Base-by-base conservation (phyloP, 225 moss, liverwort and hornwort genomes). In the Bryoerythrophyllum caledonicum region DNA sequence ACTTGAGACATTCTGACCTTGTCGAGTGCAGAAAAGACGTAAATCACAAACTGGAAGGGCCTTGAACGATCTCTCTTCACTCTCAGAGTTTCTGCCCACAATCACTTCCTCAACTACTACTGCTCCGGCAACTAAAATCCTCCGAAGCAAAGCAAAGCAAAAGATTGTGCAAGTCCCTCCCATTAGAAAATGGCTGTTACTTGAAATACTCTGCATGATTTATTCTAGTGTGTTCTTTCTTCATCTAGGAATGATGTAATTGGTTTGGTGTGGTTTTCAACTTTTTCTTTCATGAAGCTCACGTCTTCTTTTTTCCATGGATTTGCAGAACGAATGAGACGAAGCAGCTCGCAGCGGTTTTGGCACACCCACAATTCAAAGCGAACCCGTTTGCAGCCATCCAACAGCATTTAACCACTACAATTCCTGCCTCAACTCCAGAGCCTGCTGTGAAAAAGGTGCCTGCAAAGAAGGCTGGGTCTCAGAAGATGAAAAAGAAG, bases 361-460 rank as follows among this genome's bases (percentile, higher is more conserved):
- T 96, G 65, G 81, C 91, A 15, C 93, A 96, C 70, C 92, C 94
- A 27, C 88, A 86, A 59, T 96, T 96, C 49, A 82, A 91, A 82
- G 73, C 84, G 49, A 92, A 91, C 38, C 96, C 92, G 4, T 94
- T 94, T 83, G 82, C 88, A 73, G 94, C 96, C 73, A 94, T 96
- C 35, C 91, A 93, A 67, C 89, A 91, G 82, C 93, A 93, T 79
- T 85, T 96, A 43, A 80, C 71, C 71, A 82, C 65, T 56, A 94
- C 90, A 11, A 73, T 94, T 63, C 86, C 92, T 49, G 48, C 75
- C 17, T 67, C 72, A 63, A 76, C 74, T 43, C 75, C 75, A 70
- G 82, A 80, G 61, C 66, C 82, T 19, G 24, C 1, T 71, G 62
- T 70, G 76, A 82, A 84, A 76, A 82, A 84, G 81, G 57, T 76